These are phyloP conservation scores for Aspergillus neoniger DNA, from an alignment of 2,329 filamentous ascomycete genomes.

Conservation along the genomic window DNA sequence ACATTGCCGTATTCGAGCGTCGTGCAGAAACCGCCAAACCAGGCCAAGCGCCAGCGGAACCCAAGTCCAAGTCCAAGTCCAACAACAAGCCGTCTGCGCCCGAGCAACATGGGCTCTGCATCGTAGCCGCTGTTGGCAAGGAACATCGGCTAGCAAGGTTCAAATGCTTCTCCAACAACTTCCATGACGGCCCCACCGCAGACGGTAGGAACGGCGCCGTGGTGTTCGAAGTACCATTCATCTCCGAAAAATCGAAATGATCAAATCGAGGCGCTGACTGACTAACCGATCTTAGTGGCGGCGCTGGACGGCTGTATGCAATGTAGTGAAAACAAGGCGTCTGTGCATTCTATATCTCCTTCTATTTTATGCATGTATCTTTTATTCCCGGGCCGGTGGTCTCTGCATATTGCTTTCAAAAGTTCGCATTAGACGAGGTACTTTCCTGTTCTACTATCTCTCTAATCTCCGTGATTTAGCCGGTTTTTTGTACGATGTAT, in stretches of 20 bases:
- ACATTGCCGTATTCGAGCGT: conserved; percentile 81
- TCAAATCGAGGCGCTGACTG: conserved; percentile 7
- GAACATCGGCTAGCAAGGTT: conserved; percentile 84
- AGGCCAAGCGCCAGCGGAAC: conserved; percentile 23
- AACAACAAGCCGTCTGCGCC: conserved; percentile 41
- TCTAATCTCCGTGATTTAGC: neutral
- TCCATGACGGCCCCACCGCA: conserved; percentile 32
- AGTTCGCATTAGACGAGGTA: conserved; percentile 2
- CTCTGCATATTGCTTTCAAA: conserved; percentile 17
- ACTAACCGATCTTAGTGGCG: neutral
- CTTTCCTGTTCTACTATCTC: neutral
- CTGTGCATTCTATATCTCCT: neutral
- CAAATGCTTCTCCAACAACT: conserved; percentile 55
- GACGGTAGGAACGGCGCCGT: conserved; percentile 78
- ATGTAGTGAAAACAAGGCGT: conserved; percentile 12
- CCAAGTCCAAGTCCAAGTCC: conserved; percentile 25
- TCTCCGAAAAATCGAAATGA: conserved; percentile 19
- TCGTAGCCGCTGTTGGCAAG: conserved; percentile 83
- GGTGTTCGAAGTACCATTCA: conserved; percentile 74
- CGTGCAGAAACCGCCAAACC: conserved; percentile 49
- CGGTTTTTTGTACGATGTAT: conserved; percentile 2
- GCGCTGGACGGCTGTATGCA: neutral
- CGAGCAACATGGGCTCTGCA: conserved; percentile 64
- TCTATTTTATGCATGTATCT: conserved; percentile 11
- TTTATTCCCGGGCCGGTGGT: conserved; percentile 14